Base-by-base conservation (phyloP, 2,329 filamentous ascomycete species). In the Ophiostoma tasmaniense region DNA sequence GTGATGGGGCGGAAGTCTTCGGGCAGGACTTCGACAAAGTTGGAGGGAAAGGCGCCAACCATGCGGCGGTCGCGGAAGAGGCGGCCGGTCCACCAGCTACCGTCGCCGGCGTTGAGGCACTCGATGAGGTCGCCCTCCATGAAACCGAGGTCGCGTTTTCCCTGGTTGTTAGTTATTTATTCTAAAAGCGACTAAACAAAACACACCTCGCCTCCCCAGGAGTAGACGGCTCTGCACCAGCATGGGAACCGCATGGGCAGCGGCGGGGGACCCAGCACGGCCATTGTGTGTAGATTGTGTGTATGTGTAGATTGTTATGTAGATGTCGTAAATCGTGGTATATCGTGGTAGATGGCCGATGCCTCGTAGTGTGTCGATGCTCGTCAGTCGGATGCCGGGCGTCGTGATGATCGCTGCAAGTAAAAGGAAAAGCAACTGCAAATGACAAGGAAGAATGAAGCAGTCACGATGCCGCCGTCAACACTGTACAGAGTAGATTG, bases 41-140 rank as follows among this genome's bases (percentile, higher is more conserved):
- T 99, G 75, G 93, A 97, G 0, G 95, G 95, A 76, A 99, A 99
- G 25, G 95, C 83, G 68, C 95, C 95, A 75, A 97, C 89, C 75
- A 94, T 93, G 76, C 93, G 88, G 78, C 91, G 90, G 80, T 99
- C 95, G 74, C 95, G 88, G 76, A 89, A 91, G 76, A 99, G 81
- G 72, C 94, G 88, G 65, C 95, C 95, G 80, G 93, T 97, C 95
- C 95, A 99, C 95, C 95, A 99, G 64, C 92, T 93, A 67, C 95
- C 95, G 80, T 99, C 95, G 72, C 95, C 95, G 25, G 95, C 95
- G 78, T 99, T 99, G 67, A 99, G 84, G 76, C 94, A 97, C 85
- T 99, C 95, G 78, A 99, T 99, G 73, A 99, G 80, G 79, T 99
- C 95, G 72, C 95, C 95, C 79, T 99, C 95, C 74, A 99, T 90